phyloP scores from a whole-genome alignment of 1,284 basidiomycete species.

The Malassezia caprae region DNA sequence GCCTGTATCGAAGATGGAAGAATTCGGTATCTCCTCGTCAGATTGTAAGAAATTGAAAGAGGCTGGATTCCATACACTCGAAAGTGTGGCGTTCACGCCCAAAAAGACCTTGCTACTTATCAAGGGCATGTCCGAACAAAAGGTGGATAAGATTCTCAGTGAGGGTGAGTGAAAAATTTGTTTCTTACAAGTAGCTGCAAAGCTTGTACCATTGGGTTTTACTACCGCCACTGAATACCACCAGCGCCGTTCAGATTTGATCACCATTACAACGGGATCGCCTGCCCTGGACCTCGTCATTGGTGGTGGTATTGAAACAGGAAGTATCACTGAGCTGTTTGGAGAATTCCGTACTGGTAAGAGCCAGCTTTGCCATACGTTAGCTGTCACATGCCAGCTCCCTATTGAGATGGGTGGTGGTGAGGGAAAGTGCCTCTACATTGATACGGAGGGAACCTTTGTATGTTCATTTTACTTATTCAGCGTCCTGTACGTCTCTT shows the following conservation, averaged over 20 bases:
- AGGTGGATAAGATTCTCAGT: conserved; percentile 88
- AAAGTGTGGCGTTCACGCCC: conserved; percentile 91
- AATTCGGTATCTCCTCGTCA: conserved; percentile 77
- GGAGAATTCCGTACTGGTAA: conserved; percentile 98
- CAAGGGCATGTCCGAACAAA: conserved; percentile 94
- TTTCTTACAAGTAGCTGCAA: conserved; percentile 60
- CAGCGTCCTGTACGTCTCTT: conserved; percentile 78
- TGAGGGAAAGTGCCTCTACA: conserved; percentile 96
- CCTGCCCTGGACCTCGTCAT: conserved; percentile 90
- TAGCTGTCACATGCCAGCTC: conserved; percentile 94
- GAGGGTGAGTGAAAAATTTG: conserved; percentile 59
- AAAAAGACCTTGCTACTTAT: conserved; percentile 84
- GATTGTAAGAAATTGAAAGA: conserved; percentile 95
- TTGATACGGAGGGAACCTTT: conserved; percentile 98
- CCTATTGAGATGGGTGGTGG: conserved; percentile 96
- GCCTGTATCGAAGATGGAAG: conserved; percentile 50
- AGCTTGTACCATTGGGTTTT: conserved; percentile 93
- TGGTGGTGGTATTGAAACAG: conserved; percentile 96
- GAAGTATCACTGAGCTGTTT: conserved; percentile 94
- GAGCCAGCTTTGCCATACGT: conserved; percentile 93
- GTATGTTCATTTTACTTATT: neutral
- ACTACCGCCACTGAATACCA: conserved; percentile 94
- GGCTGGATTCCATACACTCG: conserved; percentile 83
- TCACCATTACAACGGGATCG: conserved; percentile 92
- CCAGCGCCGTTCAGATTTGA: conserved; percentile 83